phyloP scores from a whole-genome alignment of 345 rosid genomes.

The Aquilaria yunnanensis region DNA sequence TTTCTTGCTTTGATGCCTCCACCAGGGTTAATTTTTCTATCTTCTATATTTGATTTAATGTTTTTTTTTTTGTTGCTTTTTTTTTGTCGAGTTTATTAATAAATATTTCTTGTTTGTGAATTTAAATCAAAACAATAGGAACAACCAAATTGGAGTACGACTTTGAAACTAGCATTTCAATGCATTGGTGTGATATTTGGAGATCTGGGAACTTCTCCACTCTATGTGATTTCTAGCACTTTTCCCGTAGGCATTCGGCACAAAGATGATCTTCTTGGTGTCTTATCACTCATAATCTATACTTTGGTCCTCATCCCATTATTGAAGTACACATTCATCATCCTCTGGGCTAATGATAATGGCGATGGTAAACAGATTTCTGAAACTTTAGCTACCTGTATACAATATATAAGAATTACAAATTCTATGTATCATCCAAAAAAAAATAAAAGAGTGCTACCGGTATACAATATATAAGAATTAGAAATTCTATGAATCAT shows the following conservation, averaged over 20 bases:
- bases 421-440: no score
- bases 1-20: no score
- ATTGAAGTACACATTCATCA: constrained; percentile 12
- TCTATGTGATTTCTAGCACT: background rate
- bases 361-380: constrained; percentile 12
- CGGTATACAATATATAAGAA: no score
- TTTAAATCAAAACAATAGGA: background rate
- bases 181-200: constrained; percentile 16
- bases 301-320: constrained; percentile 8
- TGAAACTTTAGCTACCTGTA: background rate
- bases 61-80: no score
- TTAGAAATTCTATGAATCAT: no score
- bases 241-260: background rate
- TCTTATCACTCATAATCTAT: constrained; percentile 12
- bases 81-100: no score
- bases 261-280: constrained; percentile 5
- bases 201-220: constrained; percentile 12
- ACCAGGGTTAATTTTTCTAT: no score
- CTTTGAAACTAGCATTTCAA: constrained; percentile 13
- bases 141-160: background rate
- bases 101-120: no score
- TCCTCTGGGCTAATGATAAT: constrained; percentile 13
- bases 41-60: no score
- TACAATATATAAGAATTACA: no score
- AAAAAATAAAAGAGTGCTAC: no score